These are phyloP conservation scores for Ilex asprella DNA, from an alignment of 257 asterid species.

Conservation along the genomic window DNA sequence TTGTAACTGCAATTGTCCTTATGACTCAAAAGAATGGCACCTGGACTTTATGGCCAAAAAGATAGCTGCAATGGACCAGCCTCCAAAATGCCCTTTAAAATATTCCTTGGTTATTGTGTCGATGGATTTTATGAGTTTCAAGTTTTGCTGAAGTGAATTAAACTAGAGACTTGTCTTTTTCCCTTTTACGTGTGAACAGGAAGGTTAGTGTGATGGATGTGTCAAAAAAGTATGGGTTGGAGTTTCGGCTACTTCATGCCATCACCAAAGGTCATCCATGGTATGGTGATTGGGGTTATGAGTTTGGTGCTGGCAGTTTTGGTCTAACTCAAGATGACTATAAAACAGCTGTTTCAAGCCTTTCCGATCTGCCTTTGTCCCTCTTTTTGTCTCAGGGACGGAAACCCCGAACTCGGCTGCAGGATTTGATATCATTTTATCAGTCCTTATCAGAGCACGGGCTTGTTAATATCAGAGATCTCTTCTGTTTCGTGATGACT, in stretches of 20 bases:
- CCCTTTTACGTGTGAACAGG: slow-evolving; percentile 29
- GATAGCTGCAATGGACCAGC: too few relatives aligned
- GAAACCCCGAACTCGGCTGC: slow-evolving; percentile 65
- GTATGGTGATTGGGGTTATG: slow-evolving; percentile 98
- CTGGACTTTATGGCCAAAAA: too few relatives aligned
- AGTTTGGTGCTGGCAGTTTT: slow-evolving; percentile 87
- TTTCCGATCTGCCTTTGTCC: slow-evolving; percentile 59
- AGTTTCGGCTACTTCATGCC: slow-evolving; percentile 76
- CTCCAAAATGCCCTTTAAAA: too few relatives aligned
- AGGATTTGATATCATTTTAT: slow-evolving; percentile 73
- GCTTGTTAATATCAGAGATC: slow-evolving; percentile 64
- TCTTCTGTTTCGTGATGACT: slow-evolving; percentile 61
- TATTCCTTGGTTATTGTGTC: too few relatives aligned
- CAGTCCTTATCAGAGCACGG: slow-evolving; percentile 78
- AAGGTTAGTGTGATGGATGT: slow-evolving; percentile 94
- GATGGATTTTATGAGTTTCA: neutral
- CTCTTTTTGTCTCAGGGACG: slow-evolving; percentile 67
- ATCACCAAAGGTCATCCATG: slow-evolving; percentile 78
- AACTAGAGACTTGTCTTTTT: slow-evolving; percentile 1
- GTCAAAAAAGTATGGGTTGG: slow-evolving; percentile 87
- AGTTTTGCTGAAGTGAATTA: neutral
- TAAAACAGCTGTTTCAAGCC: slow-evolving; percentile 43
- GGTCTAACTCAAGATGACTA: slow-evolving; percentile 58
- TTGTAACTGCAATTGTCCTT: too few relatives aligned
- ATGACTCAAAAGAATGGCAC: too few relatives aligned